These are phyloP conservation scores for Mrakia frigida DNA, from an alignment of 768 basidiomycete species.

Conservation along the genomic window DNA sequence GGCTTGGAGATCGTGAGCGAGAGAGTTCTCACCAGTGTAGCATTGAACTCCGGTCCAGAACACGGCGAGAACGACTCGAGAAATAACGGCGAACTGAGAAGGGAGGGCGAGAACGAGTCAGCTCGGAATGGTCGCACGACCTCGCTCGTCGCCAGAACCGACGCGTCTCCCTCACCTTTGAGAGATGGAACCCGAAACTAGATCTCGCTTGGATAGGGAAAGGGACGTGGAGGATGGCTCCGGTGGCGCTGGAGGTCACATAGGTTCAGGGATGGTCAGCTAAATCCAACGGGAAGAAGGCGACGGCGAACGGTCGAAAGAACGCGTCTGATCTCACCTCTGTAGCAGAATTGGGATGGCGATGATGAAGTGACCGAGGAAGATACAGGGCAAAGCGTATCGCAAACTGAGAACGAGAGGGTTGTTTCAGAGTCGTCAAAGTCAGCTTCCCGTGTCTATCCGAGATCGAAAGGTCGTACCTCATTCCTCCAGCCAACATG, in stretches of 20 bases:
- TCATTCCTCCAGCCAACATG: conserved; percentile 10
- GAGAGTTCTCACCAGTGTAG: conserved; percentile 16
- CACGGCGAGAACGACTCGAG: conserved; percentile 27
- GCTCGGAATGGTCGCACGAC: background rate
- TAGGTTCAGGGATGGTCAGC: background rate
- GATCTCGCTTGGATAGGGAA: conserved; percentile 30
- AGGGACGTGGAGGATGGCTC: conserved; percentile 24
- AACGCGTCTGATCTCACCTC: background rate
- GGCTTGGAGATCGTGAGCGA: background rate
- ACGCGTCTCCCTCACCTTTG: background rate
- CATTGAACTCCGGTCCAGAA: conserved; percentile 31
- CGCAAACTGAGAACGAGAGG: background rate
- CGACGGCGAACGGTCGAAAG: background rate
- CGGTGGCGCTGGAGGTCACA: background rate
- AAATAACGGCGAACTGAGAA: conserved; percentile 24
- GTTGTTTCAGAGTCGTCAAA: background rate
- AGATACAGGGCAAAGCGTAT: conserved; percentile 17
- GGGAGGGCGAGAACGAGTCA: background rate
- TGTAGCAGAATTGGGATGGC: conserved; percentile 27
- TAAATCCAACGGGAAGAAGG: background rate
- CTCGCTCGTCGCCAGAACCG: background rate
- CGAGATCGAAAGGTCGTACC: background rate
- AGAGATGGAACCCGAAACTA: conserved; percentile 27
- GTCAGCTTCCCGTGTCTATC: background rate
- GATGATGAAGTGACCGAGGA: conserved; percentile 29